A percentile compares a stretch with the other conserved stretches of the same genome.
phyloP scores from a whole-genome alignment of 2,329 filamentous ascomycete genomes.

The Helminthosporium solani region DNA sequence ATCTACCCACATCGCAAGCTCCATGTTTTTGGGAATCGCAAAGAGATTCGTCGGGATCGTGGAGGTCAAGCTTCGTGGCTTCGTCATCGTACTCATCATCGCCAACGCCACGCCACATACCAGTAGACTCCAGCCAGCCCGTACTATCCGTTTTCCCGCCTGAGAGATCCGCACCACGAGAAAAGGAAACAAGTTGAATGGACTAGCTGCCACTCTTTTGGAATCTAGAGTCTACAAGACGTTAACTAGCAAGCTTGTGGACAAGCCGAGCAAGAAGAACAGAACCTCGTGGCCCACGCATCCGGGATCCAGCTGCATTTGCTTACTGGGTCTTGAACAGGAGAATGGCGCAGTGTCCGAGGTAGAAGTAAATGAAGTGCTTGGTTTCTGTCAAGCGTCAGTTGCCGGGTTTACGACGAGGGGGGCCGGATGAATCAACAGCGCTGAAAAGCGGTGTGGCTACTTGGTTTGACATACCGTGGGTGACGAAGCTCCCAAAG shows the following conservation, averaged over 20 bases:
- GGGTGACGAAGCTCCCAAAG: constrained; percentile 98
- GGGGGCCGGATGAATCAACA: too few relatives aligned
- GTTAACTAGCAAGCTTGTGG: neutral
- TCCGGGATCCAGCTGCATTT: neutral
- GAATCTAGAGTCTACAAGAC: neutral
- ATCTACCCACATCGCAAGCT: constrained; percentile 14
- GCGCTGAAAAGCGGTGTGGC: neutral
- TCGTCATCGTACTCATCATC: constrained; percentile 6
- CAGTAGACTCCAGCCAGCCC: neutral
- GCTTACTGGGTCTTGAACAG: constrained; percentile 95
- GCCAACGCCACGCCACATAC: neutral
- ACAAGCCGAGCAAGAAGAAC: neutral
- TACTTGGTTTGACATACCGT: constrained; percentile 62
- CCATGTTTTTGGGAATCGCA: constrained; percentile 15
- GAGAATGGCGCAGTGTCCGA: constrained; percentile 95
- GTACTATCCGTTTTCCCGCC: neutral
- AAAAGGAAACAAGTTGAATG: neutral
- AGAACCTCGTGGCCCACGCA: neutral
- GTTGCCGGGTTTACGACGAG: constrained; percentile 7
- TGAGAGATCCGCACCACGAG: neutral
- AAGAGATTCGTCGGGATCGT: constrained; percentile 29
- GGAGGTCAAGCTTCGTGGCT: constrained; percentile 13
- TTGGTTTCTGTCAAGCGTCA: constrained; percentile 73
- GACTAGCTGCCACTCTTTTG: neutral
- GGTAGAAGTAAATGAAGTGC: constrained; percentile 99